These are phyloP conservation scores for Scorias spongiosa DNA, from an alignment of 2,329 filamentous ascomycete species.

Conservation along the genomic window DNA sequence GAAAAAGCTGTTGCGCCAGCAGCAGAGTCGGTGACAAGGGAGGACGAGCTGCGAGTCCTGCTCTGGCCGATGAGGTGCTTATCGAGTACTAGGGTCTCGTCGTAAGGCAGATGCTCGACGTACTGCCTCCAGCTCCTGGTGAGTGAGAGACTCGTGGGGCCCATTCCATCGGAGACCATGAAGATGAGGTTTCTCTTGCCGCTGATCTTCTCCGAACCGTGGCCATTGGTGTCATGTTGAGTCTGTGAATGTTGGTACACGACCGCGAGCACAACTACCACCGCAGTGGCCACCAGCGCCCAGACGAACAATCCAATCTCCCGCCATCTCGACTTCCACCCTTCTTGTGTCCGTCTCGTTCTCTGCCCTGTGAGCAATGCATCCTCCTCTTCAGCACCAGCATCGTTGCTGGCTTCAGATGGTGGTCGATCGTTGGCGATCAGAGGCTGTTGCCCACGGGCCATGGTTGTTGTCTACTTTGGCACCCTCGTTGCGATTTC, in stretches of 20 bases:
- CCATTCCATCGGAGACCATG: constrained; percentile 99
- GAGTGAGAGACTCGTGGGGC: constrained; percentile 74
- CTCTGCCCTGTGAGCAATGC: constrained; percentile 44
- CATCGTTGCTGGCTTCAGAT: constrained; percentile 39
- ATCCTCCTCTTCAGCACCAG: constrained; percentile 41
- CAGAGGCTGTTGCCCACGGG: constrained; percentile 34
- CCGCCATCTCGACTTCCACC: constrained; percentile 46
- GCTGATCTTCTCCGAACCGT: constrained; percentile 15
- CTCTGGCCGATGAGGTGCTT: constrained; percentile 81
- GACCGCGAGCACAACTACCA: constrained; percentile 68
- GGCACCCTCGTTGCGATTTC: not conserved
- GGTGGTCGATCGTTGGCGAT: constrained; percentile 37
- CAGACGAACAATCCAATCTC: constrained; percentile 67
- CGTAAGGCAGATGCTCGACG: constrained; percentile 53
- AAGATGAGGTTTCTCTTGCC: constrained; percentile 90
- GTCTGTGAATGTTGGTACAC: constrained; percentile 50
- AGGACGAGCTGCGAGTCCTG: constrained; percentile 69
- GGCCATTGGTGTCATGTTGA: constrained; percentile 11
- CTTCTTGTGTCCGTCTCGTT: constrained; percentile 15
- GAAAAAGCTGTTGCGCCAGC: constrained; percentile 96
- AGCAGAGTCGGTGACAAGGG: constrained; percentile 83
- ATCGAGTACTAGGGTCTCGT: constrained; percentile 67
- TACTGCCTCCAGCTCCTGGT: constrained; percentile 78
- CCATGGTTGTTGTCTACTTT: constrained; percentile 16
- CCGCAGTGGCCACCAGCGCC: constrained; percentile 66